Evolutionary conservation across 805 yeast species (phyloP), one percentile per base, ranked within the genome.

Genomic region (Yarrowia yakushimensis): DNA sequence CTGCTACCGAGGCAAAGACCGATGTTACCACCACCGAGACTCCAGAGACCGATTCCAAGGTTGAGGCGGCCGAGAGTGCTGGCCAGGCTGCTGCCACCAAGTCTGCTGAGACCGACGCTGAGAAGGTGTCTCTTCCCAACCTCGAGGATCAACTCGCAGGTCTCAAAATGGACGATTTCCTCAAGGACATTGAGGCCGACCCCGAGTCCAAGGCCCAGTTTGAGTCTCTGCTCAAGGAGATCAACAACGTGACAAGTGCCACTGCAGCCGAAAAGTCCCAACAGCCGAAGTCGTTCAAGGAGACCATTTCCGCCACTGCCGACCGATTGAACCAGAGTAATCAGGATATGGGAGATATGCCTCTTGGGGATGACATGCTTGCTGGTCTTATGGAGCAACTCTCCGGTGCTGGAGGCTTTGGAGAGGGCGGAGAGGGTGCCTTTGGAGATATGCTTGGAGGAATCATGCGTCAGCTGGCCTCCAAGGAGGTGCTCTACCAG

Each of bases 401-500:
- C 64, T 67, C 66, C 22, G 71, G 74, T 10, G 67, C 71, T 4
- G 71, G 71, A 4, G 66, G 60, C n/a, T 67, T 66, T 10, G 81
- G 73, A 3, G 67, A 70, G 5, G 70, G 71, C 5, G 66, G 59
- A 9, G 68, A 66, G 4, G 81, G 73, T 2, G 77, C 73, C 1
- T 82, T 80, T 64, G 74, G 87, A 66, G 91, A 87, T 69, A 81
- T 86, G 74, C 75, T 90, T 65, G 81, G 79, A 18, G 90, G 88
- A 36, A 85, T 93, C 84, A 78, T 93, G 69, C 86, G 84, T 65
- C 93, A 91, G 71, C 80, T 93, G 72, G 83, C 94, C 8, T 84
- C 94, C 5, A 93, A 91, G 70, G 92, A 86, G 63, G 88, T 92
- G 20, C 78, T 93, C 37, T 92, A 89, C 70, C 96, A 87, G 67